phyloP scores from a whole-genome alignment of 1,284 basidiomycete genomes.

The Ganoderma sinense region DNA sequence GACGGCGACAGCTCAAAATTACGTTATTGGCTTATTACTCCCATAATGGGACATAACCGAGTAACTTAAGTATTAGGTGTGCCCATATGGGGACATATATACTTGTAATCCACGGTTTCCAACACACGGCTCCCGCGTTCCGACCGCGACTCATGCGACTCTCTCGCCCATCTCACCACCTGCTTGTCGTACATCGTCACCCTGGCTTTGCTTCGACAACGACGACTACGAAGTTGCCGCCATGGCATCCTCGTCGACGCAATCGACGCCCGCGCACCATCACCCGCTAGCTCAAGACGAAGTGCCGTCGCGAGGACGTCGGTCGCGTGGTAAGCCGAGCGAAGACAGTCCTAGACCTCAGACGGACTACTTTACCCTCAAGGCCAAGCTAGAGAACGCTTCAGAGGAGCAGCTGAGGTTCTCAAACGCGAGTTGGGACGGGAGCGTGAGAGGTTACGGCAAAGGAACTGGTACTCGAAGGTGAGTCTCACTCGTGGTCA shows the following conservation, averaged over 20 bases:
- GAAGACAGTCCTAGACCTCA: constrained; percentile 39
- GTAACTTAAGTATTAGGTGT: background rate
- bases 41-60: no score
- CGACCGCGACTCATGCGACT: constrained; percentile 1
- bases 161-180: constrained; percentile 13
- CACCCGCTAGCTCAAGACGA: constrained; percentile 72
- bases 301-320: constrained; percentile 50
- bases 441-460: constrained; percentile 63
- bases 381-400: constrained; percentile 61
- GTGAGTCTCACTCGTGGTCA: constrained; percentile 7
- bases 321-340: constrained; percentile 45
- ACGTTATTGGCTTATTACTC: background rate
- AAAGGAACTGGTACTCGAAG: constrained; percentile 41
- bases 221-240: constrained; percentile 14
- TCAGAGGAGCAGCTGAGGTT: constrained; percentile 38
- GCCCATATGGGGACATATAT: constrained; percentile 13
- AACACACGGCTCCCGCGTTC: background rate
- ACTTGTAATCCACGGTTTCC: background rate
- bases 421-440: constrained; percentile 59
- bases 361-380: constrained; percentile 65
- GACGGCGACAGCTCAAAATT: no score
- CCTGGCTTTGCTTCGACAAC: constrained; percentile 13
- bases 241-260: constrained; percentile 44
- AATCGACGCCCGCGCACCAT: constrained; percentile 63
- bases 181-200: constrained; percentile 4